Evolutionary conservation across 805 yeast genomes (phyloP).

Genomic region (Starmerella tilneyi): DNA sequence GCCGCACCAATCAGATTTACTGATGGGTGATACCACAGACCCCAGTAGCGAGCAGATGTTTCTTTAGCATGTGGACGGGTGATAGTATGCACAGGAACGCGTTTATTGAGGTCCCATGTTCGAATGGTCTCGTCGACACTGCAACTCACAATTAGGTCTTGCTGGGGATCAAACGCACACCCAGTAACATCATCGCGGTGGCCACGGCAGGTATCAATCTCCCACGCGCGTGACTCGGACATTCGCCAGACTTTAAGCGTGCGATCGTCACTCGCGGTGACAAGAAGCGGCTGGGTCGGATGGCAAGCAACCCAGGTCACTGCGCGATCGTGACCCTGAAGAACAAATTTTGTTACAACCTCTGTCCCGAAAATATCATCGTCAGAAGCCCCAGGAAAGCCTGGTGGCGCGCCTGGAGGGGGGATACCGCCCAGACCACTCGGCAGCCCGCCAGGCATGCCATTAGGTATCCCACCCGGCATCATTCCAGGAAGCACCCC

Average conservation of each 20-base stretch:
- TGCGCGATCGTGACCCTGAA: constrained; percentile 97
- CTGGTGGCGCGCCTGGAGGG: constrained; percentile 1
- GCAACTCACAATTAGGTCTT: constrained; percentile 83
- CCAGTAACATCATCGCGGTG: constrained; percentile 88
- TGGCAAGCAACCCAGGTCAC: constrained; percentile 98
- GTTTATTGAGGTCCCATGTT: constrained; percentile 91
- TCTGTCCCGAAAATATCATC: constrained; percentile 84
- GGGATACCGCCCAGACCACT: constrained; percentile 6
- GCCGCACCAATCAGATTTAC: constrained; percentile 92
- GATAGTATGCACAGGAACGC: constrained; percentile 88
- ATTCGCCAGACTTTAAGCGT: constrained; percentile 93
- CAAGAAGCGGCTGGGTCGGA: constrained; percentile 88
- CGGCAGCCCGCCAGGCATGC: constrained; percentile 5
- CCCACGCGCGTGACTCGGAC: constrained; percentile 98
- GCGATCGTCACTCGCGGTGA: constrained; percentile 93
- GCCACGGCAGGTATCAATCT: constrained; percentile 96
- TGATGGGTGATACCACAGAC: constrained; percentile 75
- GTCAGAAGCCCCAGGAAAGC: constrained; percentile 9
- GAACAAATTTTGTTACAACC: constrained; percentile 86
- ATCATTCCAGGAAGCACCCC: constrained; percentile 25
- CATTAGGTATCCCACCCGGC: constrained; percentile 2
- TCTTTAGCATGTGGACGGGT: constrained; percentile 79
- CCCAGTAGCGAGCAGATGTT: constrained; percentile 51
- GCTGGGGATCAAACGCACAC: constrained; percentile 85
- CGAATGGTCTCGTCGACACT: constrained; percentile 94